These are phyloP conservation scores for Ramularia endophylla DNA, from an alignment of 2,329 filamentous ascomycete species.

Conservation along the genomic window DNA sequence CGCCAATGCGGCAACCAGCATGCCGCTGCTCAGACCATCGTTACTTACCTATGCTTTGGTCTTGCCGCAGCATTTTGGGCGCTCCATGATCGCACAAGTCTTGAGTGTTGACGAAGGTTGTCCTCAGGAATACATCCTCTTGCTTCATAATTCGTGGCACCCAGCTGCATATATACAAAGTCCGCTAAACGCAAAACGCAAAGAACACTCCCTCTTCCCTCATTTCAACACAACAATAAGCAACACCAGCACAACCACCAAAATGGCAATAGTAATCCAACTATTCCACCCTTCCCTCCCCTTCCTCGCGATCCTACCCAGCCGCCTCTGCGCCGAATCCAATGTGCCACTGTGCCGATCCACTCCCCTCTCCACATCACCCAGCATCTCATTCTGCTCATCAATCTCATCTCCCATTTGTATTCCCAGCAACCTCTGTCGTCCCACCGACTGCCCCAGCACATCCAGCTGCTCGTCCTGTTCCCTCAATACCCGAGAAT, in stretches of 20 bases:
- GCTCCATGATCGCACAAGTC: no score
- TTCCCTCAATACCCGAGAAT: constrained; percentile 71
- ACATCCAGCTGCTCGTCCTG: constrained; percentile 92
- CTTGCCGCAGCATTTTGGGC: no score
- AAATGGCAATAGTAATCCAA: constrained; percentile 68
- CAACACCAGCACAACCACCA: constrained; percentile 77
- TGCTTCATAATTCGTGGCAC: no score
- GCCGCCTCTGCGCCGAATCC: constrained; percentile 64
- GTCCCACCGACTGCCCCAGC: constrained; percentile 76
- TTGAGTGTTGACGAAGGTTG: no score
- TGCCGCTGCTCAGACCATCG: no score
- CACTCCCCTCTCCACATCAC: constrained; percentile 78
- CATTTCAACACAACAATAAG: constrained; percentile 77
- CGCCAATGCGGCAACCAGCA: no score
- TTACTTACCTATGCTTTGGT: no score
- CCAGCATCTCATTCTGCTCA: constrained; percentile 78
- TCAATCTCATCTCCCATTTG: constrained; percentile 96
- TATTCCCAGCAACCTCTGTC: constrained; percentile 88
- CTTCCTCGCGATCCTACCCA: constrained; percentile 66
- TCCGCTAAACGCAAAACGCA: neutral
- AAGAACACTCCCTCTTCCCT: constrained; percentile 1
- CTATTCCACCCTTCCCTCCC: constrained; percentile 77
- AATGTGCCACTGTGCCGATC: constrained; percentile 75
- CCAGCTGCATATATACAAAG: no score
- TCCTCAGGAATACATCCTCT: no score